Evolutionary conservation across 2,329 filamentous ascomycete genomes (phyloP).

Genomic region (Lasiodiplodia gonubiensis): DNA sequence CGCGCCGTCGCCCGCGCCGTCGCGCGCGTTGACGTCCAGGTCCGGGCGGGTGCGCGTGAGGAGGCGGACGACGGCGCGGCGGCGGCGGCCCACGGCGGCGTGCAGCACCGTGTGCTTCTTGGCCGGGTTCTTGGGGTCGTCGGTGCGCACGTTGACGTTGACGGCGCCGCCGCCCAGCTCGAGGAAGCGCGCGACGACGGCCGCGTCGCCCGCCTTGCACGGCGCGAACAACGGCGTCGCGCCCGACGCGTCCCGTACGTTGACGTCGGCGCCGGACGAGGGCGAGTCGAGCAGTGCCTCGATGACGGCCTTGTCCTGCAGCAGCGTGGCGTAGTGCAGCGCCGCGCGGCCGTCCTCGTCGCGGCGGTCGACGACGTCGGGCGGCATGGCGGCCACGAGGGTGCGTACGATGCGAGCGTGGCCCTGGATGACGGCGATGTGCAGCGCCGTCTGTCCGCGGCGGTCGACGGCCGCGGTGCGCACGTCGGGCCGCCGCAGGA

Average conservation of each 20-base stretch:
- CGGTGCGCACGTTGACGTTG: neutral
- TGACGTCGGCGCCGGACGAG: neutral
- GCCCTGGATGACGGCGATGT: constrained; percentile 14
- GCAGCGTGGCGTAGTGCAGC: constrained; percentile 1
- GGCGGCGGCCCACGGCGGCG: neutral
- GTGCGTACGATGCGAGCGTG: neutral
- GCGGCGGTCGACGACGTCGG: neutral
- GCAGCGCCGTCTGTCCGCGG: neutral
- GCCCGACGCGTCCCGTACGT: neutral
- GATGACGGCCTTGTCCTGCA: neutral
- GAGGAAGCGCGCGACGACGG: neutral
- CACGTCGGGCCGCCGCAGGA: neutral
- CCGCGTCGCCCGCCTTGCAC: neutral
- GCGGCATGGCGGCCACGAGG: neutral
- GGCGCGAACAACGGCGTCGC: neutral
- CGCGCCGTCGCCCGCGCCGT: neutral
- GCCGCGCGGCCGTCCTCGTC: constrained; percentile 6
- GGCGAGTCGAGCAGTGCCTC: neutral
- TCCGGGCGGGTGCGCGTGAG: neutral
- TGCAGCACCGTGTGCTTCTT: neutral
- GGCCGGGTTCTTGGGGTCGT: neutral
- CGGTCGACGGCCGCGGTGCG: neutral
- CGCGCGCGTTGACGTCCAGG: neutral
- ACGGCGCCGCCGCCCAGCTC: neutral
- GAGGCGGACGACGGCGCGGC: neutral